Conservation (phyloP, 768 basidiomycete genomes). For the Boletus edulis region DNA sequence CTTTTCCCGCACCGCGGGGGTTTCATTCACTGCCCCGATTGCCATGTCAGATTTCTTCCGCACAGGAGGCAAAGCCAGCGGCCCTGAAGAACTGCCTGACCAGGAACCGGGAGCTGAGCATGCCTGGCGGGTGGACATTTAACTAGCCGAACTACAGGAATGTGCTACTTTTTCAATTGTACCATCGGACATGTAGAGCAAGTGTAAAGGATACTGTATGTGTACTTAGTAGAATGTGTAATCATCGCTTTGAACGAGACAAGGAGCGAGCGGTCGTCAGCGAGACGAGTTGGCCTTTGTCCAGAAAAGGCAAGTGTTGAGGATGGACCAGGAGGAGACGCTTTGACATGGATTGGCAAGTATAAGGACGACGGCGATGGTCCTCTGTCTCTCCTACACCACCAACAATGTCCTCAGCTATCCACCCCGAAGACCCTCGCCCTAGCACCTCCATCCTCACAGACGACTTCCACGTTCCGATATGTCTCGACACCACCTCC, state of each 20-base stretch:
- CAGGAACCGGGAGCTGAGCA: slow-evolving; percentile 32
- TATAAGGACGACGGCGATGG: slow-evolving; percentile 22
- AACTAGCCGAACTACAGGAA: slow-evolving; percentile 6
- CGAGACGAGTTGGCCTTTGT: slow-evolving; percentile 22
- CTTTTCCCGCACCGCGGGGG: slow-evolving; percentile 17
- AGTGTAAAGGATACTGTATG: slow-evolving; percentile 13
- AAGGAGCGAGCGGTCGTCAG: slow-evolving; percentile 20
- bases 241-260: slow-evolving; percentile 8
- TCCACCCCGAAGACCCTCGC: slow-evolving; percentile 15
- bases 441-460: slow-evolving; percentile 19
- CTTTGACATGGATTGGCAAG: slow-evolving; percentile 27
- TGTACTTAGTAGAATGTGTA: slow-evolving; percentile 8
- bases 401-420: slow-evolving; percentile 11
- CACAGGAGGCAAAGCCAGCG: slow-evolving; percentile 15
- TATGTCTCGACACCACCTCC: slow-evolving; percentile 23
- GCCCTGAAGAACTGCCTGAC: slow-evolving; percentile 11
- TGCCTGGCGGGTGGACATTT: slow-evolving; percentile 43
- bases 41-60: slow-evolving; percentile 17
- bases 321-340: slow-evolving; percentile 20
- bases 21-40: slow-evolving; percentile 27
- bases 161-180: slow-evolving; percentile 9
- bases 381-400: not conserved
- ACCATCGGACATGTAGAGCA: slow-evolving; percentile 13
- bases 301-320: slow-evolving; percentile 35
- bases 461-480: slow-evolving; percentile 7